Base-by-base conservation (phyloP, 805 yeast genomes). In the Komagataella pseudopastoris region DNA sequence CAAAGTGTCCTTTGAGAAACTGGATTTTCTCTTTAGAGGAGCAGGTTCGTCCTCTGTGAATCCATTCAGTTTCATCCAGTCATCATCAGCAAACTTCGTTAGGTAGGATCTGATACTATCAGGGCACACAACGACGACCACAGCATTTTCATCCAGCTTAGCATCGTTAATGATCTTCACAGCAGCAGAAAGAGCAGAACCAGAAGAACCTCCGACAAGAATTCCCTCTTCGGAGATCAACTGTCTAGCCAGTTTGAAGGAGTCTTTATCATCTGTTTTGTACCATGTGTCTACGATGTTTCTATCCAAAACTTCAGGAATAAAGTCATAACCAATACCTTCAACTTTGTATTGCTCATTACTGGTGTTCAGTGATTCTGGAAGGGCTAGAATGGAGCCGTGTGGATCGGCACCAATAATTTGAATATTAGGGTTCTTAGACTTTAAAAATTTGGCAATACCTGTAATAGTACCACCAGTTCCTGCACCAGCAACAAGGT, bases 391-490 rank as follows among this genome's bases (percentile, higher is more conserved):
- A 59, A 87, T 85, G 49, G 95, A 88, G 36, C 96, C 96, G 56
- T 78, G 72, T 45, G 96, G 96, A 69, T 87, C 96, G 46, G 95
- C 95, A 58, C 84, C 96, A 50, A 83, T 75, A 46, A 87, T 77
- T 53, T 72, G 65, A 55, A 87, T 71, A 14, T 78, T 68, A 23
- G 80, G 69, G 66, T 85, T 76, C 65, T 83, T 76, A 64, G 80
- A 86, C 70, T 86, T 86, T 64, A 87, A 73, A 59, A 81, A 88
- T 58, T 72, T 75, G 52, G 93, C 79, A 58, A 85, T 85, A 70
- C 96, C 96, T 50, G 86, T 71, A 63, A 87, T 83, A 51, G 96
- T 87, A 69, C 96, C 96, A 68, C 96, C 96, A 53, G 96, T 87
- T 69, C 96, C 96, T 6, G 96, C 95, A 65, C 96, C 96, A 44